Evolutionary conservation across 1,284 basidiomycete species (phyloP), one percentile per base, ranked within the genome.

Genomic region (Pisolithus thermaeus): DNA sequence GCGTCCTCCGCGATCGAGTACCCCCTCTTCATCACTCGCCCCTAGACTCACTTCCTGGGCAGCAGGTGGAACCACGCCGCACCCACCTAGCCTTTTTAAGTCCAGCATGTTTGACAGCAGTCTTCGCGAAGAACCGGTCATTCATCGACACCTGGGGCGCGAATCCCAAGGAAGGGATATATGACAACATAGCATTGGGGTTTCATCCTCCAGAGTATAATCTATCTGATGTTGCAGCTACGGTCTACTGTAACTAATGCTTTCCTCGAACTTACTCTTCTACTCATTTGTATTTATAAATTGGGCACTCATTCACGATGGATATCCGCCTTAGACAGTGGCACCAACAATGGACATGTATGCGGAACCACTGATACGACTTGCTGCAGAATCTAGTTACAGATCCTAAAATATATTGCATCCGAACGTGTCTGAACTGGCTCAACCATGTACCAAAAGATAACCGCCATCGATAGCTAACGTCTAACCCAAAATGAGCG

Each of bases 391-490:
- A 30, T 11, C 30, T 30, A 12, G 9, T 30, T 8, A 8, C 9
- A 30, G 11, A 9, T 9, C 30, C 8, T 5, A 35, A 30, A 30
- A 35, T 35, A 14, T 16, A 14, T 35, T 14, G 12, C 12, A 14
- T 35, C 12, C 14, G 12, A 35, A 5, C 30, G 30, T 30, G 30
- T 12, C 32, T 16, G 20, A 22, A 7, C 8, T 20, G 14, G 12
- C 41, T 43, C 42, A 70, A 38, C 68, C 68, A 52, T 70, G 62
- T 52, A 64, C 63, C 9, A 70, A 55, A 18, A 69, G 56, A 52
- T 68, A 71, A 22, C 68, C 64, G 25, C 68, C 69, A 27, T 72
- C 69, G 22, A 70, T 56, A 11, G 58, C 55, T 14, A 69, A 39
- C 2, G 60, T 64, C 63, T 53, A 38, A 3, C 8, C 46, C 22